Base-by-base conservation (phyloP, 192 early-diverging fungal genomes). In the Chytriomyces sp. region DNA sequence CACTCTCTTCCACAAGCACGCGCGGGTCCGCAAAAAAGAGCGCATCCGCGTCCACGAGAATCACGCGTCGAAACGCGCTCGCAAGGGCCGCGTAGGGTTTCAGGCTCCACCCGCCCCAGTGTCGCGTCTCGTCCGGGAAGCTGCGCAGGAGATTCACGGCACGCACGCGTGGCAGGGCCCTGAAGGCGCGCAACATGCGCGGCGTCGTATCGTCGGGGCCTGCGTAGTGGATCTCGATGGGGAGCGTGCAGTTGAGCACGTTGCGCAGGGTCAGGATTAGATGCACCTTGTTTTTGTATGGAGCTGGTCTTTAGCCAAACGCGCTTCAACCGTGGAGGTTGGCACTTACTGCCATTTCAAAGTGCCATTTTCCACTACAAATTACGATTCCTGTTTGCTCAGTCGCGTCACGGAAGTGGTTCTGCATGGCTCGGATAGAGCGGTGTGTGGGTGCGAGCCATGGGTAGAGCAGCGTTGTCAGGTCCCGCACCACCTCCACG, bases 11-110 rank as follows among this genome's bases (percentile, higher is more conserved):
- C 68, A 90, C 90, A 6, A 91, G 34, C 4, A 69, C 70, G 31
- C 76, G 78, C 0, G 91, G 91, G 61, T 79, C 72, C 62, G 86
- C 81, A 36, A 92, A 62, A 55, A 90, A 89, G 26, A 87, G 74
- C 3, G 86, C 90, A 73, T 92, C 91, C 6, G 91, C 84, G 73
- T 92, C 91, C 52, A 91, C 74, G 60, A 92, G 75, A 52, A 92
- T 87, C 19, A 85, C 82, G 33, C 91, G 79, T 33, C 73, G 63
- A 80, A 90, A 92, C 30, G 59, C 75, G 3, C 81, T 81, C 0
- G 85, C 85, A n/a, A 92, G 52, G 34, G 91, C 64, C 0, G 90
- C 85, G 80, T 80, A 91, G 0, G 91, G 86, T 64, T 92, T 92
- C 58, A 73, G 52, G n/a, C 26, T 28, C 71, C 71, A 73, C 4